Conservation (phyloP, 2,329 filamentous ascomycete genomes). For the Aspergillus tubingensis region DNA sequence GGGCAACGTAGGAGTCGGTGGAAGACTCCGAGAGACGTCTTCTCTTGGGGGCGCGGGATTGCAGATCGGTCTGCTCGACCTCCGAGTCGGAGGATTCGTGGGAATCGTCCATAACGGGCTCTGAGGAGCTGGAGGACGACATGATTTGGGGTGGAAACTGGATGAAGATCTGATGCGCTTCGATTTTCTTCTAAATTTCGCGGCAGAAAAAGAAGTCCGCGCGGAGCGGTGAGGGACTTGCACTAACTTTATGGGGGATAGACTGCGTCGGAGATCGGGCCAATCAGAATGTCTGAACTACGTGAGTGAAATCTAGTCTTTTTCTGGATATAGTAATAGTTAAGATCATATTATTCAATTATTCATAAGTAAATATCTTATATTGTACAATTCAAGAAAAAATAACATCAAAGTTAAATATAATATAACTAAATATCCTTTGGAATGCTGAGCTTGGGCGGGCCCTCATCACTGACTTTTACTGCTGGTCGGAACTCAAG, state of each 20-base stretch:
- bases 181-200: slow-evolving; percentile 32
- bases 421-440: too few relatives aligned
- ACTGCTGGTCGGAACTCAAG: too few relatives aligned
- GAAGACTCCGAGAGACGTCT: slow-evolving; percentile 43
- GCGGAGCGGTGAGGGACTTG: slow-evolving; percentile 24
- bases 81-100: slow-evolving; percentile 20
- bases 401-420: too few relatives aligned
- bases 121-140: slow-evolving; percentile 28
- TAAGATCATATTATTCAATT: too few relatives aligned
- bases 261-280: not conserved
- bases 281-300: not conserved
- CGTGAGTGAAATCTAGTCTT: too few relatives aligned
- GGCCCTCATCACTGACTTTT: too few relatives aligned
- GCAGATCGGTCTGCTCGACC: slow-evolving; percentile 22
- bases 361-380: too few relatives aligned
- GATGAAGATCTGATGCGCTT: slow-evolving; percentile 15
- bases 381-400: too few relatives aligned
- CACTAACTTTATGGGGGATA: not conserved
- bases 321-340: too few relatives aligned
- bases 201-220: slow-evolving; percentile 38
- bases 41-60: slow-evolving; percentile 40
- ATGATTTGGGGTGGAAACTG: slow-evolving; percentile 26
- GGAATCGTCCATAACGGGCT: slow-evolving; percentile 25
- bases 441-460: too few relatives aligned
- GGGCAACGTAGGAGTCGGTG: slow-evolving; percentile 35